These are phyloP conservation scores for Hyphopichia pseudoburtonii DNA, from an alignment of 1,139 yeast species.

Conservation along the genomic window DNA sequence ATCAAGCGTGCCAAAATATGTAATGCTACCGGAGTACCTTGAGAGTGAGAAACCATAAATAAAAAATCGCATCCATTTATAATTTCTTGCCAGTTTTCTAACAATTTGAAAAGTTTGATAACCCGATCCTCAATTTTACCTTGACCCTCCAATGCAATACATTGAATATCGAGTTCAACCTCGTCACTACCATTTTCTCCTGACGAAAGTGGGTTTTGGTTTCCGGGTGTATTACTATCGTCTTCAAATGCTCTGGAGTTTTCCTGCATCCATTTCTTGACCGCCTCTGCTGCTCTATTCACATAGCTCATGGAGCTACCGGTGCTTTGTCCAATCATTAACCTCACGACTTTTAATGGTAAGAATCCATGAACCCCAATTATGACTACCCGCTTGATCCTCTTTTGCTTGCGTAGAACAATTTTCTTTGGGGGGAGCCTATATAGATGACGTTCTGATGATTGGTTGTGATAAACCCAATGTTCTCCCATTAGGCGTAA, in stretches of 20 bases:
- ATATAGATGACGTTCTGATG: constrained; percentile 38
- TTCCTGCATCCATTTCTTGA: constrained; percentile 39
- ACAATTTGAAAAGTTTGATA: constrained; percentile 29
- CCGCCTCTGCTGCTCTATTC: constrained; percentile 34
- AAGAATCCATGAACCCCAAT: constrained; percentile 54
- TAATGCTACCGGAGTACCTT: constrained; percentile 46
- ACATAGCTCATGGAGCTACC: constrained; percentile 41
- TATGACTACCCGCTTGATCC: constrained; percentile 37
- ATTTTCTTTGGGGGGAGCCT: constrained; percentile 15
- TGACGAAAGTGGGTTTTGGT: too few species aligned
- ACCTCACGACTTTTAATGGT: constrained; percentile 50
- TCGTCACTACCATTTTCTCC: constrained; percentile 13
- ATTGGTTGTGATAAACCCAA: constrained; percentile 25
- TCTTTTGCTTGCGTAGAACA: constrained; percentile 12
- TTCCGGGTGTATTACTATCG: too few species aligned
- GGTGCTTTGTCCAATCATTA: constrained; percentile 47
- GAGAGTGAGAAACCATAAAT: constrained; percentile 45
- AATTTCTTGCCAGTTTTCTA: constrained; percentile 44
- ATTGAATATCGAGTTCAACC: constrained; percentile 33
- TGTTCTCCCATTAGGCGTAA: constrained; percentile 37
- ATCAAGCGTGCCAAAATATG: constrained; percentile 38
- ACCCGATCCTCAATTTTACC: constrained; percentile 48
- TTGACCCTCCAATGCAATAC: constrained; percentile 54
- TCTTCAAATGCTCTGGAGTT: constrained; percentile 7
- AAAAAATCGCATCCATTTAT: constrained; percentile 42